Base-by-base conservation (phyloP, 2,329 filamentous ascomycete genomes). In the Myrmaecium sp. region DNA sequence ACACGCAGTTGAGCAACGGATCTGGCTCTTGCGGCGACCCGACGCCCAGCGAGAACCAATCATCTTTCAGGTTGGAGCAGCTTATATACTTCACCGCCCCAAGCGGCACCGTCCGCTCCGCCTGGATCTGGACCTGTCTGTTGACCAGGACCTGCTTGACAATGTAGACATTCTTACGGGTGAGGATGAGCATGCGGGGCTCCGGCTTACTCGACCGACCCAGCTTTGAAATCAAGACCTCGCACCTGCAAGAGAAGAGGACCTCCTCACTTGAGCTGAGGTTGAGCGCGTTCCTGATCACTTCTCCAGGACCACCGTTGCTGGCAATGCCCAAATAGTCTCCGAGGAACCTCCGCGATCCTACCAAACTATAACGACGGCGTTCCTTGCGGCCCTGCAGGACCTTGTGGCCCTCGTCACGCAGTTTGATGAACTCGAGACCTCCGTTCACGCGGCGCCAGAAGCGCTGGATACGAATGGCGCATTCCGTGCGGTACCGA, bases 371-470 rank as follows among this genome's bases (percentile, higher is more conserved):
- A 65, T 82, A 92, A 39, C 86, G 68, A 22, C 89, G 67, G 38
- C 89, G 73, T 52, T 98, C 89, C 55, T 95, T 98, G 34, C 79
- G 78, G 5, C 78, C 77, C 38, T 70, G 71, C 3, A 98, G 65
- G 6, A 95, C 52, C 44, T 67, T 64, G 50, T 94, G 83, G 5
- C 89, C 89, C 40, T 89, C 69, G 36, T 95, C 86, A 39, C 89
- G 73, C 27, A 94, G 60, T 45, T 89, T 72, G 30, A 94, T 65
- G 44, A 83, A 92, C 49, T 93, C 84, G 23, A 83, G 74, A 21
- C 86, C 86, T 9, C 81, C 80, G 31, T 78, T 80, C 58, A 91
- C 84, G 55, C 89, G 84, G 42, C 86, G 70, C 84, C 84, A 98
- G 60, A 93, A 84, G 21, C 82, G 69, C 49, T 95, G 89, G 37